Evolutionary conservation across 148 eudicot genomes (phyloP).

Genomic region (Vaccinium macrocarpon): DNA sequence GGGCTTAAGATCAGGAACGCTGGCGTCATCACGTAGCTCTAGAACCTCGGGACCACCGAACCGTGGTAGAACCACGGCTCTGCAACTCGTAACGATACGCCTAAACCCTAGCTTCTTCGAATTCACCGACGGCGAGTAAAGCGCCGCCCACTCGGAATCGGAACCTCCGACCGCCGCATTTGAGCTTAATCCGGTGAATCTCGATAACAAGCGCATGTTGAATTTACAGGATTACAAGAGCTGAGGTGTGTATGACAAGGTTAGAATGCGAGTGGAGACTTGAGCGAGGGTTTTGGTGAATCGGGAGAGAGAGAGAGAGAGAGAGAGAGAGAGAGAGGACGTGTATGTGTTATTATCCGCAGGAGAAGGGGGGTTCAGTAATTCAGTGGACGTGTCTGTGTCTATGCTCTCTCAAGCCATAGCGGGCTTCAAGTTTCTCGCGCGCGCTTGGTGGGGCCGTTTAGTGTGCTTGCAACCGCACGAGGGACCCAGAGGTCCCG

Average conservation of each 20-base stretch:
- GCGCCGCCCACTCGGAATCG: slow-evolving; percentile 8
- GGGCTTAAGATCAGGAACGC: slow-evolving; percentile 74
- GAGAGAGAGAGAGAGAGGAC: slow-evolving; percentile 20
- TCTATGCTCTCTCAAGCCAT: too few species aligned
- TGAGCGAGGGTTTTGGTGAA: background rate
- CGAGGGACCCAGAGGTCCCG: too few species aligned
- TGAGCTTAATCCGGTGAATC: slow-evolving; percentile 26
- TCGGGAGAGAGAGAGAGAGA: slow-evolving; percentile 14
- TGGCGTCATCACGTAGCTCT: slow-evolving; percentile 53
- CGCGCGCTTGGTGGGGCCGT: too few species aligned
- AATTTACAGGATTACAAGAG: background rate
- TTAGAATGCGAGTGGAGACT: background rate
- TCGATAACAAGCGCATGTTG: slow-evolving; percentile 52
- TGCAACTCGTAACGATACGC: slow-evolving; percentile 56
- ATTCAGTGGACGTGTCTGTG: background rate
- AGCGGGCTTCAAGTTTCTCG: too few species aligned
- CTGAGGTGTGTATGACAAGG: background rate
- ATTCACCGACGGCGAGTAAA: slow-evolving; percentile 7
- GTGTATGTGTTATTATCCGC: slow-evolving; percentile 39
- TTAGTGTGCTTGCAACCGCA: too few species aligned
- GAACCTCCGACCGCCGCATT: slow-evolving; percentile 14
- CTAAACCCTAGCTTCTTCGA: slow-evolving; percentile 40
- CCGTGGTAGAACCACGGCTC: slow-evolving; percentile 76
- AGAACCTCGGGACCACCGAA: slow-evolving; percentile 89
- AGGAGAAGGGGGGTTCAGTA: slow-evolving; percentile 15